A percentile compares a stretch with the other conserved stretches of the same genome.
Conservation (phyloP, 176 grass and related monocot species). For the Carex cristatella region DNA sequence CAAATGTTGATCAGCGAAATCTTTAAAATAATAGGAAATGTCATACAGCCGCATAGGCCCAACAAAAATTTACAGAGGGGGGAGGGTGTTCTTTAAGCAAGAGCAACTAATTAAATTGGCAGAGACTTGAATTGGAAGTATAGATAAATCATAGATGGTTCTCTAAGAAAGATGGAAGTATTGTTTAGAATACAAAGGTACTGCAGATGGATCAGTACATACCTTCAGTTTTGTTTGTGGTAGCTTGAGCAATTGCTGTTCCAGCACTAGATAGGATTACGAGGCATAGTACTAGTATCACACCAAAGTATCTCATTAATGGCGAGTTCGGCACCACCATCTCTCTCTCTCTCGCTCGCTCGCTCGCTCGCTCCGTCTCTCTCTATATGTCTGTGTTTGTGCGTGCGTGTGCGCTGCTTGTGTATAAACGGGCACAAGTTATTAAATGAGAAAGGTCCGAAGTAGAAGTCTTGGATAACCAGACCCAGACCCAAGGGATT, state of each 20-base stretch:
- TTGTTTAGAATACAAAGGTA: not conserved
- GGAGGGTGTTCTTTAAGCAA: no score
- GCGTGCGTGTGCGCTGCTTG: not conserved
- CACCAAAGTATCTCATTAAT: constrained; percentile 18
- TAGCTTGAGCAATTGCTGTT: constrained; percentile 20
- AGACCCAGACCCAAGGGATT: no score
- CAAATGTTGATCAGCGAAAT: no score
- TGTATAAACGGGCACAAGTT: not conserved
- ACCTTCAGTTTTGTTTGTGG: constrained; percentile 21
- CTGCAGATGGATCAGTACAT: not conserved
- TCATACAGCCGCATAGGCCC: no score
- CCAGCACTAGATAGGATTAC: constrained; percentile 19
- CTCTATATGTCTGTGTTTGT: not conserved
- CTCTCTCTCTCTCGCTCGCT: not conserved
- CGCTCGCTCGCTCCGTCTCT: not conserved
- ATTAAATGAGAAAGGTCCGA: not conserved
- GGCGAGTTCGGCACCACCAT: not conserved
- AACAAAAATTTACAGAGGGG: no score
- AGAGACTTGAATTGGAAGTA: not conserved
- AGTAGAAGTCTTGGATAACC: not conserved
- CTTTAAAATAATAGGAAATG: no score
- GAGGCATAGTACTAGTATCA: not conserved
- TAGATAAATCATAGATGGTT: not conserved
- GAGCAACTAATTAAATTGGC: no score
- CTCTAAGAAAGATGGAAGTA: not conserved